A percentile compares a stretch with the other conserved stretches of the same genome.
These are phyloP conservation scores for Mortierella sp. DNA, from an alignment of 371 early-diverging fungal genomes.

Conservation along the genomic window DNA sequence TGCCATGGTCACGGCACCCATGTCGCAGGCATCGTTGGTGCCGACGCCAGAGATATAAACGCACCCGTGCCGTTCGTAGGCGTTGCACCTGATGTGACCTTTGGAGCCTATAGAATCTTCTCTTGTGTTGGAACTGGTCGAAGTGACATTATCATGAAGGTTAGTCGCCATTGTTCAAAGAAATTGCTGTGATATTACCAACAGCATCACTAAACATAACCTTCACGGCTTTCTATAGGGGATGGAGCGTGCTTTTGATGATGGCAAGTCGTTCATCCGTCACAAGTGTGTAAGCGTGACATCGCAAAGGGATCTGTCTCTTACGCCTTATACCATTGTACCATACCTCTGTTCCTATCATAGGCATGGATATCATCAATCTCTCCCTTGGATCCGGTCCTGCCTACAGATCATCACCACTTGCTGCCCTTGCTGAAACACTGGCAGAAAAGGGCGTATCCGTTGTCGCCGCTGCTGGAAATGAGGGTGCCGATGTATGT, in stretches of 20 bases:
- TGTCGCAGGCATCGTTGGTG: conserved; percentile 70
- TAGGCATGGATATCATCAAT: conserved; percentile 59
- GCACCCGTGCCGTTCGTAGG: conserved; percentile 56
- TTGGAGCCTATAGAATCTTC: conserved; percentile 70
- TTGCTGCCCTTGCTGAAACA: conserved; percentile 54
- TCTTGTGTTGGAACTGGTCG: too few species aligned
- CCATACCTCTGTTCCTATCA: too few species aligned
- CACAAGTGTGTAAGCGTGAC: too few species aligned
- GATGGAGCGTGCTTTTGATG: conserved; percentile 67
- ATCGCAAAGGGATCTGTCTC: too few species aligned
- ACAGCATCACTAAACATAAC: too few species aligned
- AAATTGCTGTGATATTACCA: too few species aligned
- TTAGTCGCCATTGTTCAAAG: too few species aligned
- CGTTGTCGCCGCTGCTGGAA: conserved; percentile 73
- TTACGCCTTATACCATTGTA: neutral
- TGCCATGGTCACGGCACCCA: conserved; percentile 71
- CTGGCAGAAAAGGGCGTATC: conserved; percentile 58
- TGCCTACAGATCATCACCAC: conserved; percentile 59
- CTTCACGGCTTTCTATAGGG: too few species aligned
- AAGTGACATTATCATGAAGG: too few species aligned
- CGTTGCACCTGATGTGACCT: conserved; percentile 72
- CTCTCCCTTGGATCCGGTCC: conserved; percentile 74
- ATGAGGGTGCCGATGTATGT: conserved; percentile 63
- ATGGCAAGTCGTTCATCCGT: conserved; percentile 54
- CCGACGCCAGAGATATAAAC: conserved; percentile 41